Evolutionary conservation across 192 early-diverging fungal species (phyloP).

Genomic region (Umbelopsis sp.): DNA sequence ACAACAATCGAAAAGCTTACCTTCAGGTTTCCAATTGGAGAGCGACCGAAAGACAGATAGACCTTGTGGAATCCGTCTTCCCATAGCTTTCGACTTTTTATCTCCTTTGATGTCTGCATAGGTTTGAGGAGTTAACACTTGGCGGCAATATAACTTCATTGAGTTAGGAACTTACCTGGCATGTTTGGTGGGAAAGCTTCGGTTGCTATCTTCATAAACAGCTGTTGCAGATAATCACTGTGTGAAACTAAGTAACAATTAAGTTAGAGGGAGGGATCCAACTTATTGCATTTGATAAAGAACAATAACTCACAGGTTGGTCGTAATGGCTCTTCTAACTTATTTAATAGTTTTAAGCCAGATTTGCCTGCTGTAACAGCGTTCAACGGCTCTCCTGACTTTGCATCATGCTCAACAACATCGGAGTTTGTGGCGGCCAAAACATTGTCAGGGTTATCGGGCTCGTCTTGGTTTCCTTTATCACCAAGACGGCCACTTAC

Average conservation of each 20-base stretch:
- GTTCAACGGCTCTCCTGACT: neutral
- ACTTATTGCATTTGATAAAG: neutral
- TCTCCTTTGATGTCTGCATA: conserved; percentile 5
- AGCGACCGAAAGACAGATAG: conserved; percentile 42
- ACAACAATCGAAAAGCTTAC: conserved; percentile 27
- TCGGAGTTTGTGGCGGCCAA: neutral
- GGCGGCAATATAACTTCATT: conserved; percentile 6
- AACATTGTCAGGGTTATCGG: conserved; percentile 5
- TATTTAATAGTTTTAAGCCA: neutral
- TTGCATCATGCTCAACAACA: neutral
- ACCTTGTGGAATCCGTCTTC: conserved; percentile 41
- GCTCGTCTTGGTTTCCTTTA: conserved; percentile 13
- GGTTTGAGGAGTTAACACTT: neutral
- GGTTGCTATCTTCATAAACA: conserved; percentile 55
- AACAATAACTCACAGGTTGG: neutral
- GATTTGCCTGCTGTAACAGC: neutral
- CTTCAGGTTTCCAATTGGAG: conserved; percentile 74
- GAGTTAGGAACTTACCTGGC: conserved; percentile 27
- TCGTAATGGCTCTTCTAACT: neutral
- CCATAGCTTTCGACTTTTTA: neutral
- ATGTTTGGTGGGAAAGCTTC: conserved; percentile 50
- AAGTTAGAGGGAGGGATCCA: neutral
- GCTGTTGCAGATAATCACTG: conserved; percentile 37
- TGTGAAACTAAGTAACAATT: neutral
- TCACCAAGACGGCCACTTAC: conserved; percentile 29